Percentiles rank a stretch among this genome's conserved stretches.
Evolutionary conservation across 345 rosid genomes (phyloP).

Genomic region (Aegle marmelos): DNA sequence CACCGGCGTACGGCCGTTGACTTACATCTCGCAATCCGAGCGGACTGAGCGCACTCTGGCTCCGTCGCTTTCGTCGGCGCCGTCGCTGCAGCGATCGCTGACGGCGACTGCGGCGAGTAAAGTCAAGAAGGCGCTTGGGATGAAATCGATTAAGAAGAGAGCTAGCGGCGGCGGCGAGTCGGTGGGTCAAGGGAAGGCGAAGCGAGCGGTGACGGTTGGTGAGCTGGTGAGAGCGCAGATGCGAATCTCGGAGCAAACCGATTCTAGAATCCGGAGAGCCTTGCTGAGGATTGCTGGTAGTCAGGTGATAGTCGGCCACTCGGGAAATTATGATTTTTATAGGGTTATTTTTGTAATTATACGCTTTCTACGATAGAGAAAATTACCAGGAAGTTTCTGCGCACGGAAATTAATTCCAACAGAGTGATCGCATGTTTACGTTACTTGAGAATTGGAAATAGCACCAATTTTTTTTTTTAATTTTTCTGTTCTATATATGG

Average conservation of each 20-base stretch:
- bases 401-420: background rate
- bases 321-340: too few relatives aligned
- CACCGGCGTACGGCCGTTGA: constrained; percentile 66
- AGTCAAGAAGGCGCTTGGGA: constrained; percentile 88
- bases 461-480: background rate
- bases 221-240: constrained; percentile 52
- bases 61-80: constrained; percentile 21
- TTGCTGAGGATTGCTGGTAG: constrained; percentile 79
- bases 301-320: constrained; percentile 45
- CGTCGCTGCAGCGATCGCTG: constrained; percentile 74
- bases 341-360: background rate
- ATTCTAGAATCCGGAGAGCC: constrained; percentile 85
- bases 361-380: background rate
- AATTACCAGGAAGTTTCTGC: background rate
- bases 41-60: constrained; percentile 24
- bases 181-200: constrained; percentile 32
- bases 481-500: background rate
- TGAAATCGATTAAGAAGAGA: constrained; percentile 51
- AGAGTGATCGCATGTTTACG: background rate
- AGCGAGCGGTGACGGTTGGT: constrained; percentile 68
- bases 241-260: constrained; percentile 75
- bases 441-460: background rate
- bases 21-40: constrained; percentile 56
- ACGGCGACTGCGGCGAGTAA: constrained; percentile 84
- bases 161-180: constrained; percentile 32